Base-by-base conservation (phyloP, 441 rosid genomes). In the Croton laevigatus region DNA sequence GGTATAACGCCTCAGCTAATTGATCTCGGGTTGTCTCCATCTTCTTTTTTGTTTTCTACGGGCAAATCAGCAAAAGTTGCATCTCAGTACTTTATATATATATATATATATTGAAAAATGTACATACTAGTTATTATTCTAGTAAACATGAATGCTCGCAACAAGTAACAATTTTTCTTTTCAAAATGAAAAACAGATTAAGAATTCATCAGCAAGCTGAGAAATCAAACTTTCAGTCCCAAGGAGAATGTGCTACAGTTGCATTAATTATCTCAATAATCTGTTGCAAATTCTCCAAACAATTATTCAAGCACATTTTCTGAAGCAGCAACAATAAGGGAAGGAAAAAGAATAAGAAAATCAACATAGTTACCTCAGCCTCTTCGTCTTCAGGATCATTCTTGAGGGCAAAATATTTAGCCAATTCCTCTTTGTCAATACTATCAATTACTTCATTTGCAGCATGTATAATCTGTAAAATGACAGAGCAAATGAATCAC, bases 341-440 rank as follows among this genome's bases (percentile, higher is more conserved):
- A 17, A 37, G 14, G 45, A 49, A 38, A n/a, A 22, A 2, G 32
- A 27, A 27, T 27, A 12, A 40, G 42, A 27, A 63, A 14, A 13
- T 71, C 37, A 77, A 45, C n/a, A 64, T 9, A 61, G 70, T 62
- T n/a, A 72, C 99, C 94, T 95, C 93, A 65, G 89, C 88, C 34
- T 93, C 98, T 65, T 88, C 97, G 74, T 95, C 99, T 78, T 95
- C 98, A 46, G 95, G 97, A 71, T 93, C 99, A 81, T 70, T 85
- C 84, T 84, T 95, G 60, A 85, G 79, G 48, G 86, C 78, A 78
- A 88, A 85, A 79, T 67, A 89, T 71, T 82, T 93, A 62, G 88
- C 90, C 70, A 95, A 73, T 77, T 93, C 97, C 44, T 91, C 97
- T 76, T 64, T 79, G 80, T 91, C 89, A 71, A 91, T 86, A 78